Percentiles rank a stretch among this genome's conserved stretches.
Evolutionary conservation across 176 grass and related monocot genomes (phyloP).

Genomic region (Oropetium thomaeum): DNA sequence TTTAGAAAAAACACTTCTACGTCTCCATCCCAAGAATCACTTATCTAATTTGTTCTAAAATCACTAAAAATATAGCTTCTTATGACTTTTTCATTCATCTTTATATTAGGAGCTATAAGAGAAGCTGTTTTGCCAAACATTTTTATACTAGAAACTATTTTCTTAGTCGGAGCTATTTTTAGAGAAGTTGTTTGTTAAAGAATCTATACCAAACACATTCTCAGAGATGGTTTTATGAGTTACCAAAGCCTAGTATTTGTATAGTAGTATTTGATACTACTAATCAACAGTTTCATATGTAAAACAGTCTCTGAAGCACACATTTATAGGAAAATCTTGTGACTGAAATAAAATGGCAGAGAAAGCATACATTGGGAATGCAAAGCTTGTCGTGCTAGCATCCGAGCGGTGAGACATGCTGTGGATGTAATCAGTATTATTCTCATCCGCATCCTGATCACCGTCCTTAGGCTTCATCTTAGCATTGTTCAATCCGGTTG

Average conservation of each 20-base stretch:
- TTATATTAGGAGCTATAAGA: too few species aligned
- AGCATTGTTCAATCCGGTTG: background rate
- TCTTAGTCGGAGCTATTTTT: too few species aligned
- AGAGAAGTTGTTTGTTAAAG: too few species aligned
- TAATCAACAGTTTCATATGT: background rate
- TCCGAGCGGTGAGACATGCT: conserved; percentile 45
- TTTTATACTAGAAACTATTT: too few species aligned
- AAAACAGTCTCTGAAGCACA: background rate
- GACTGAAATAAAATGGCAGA: conserved; percentile 7
- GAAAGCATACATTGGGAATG: conserved; percentile 74
- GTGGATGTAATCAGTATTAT: background rate
- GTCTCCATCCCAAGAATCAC: too few species aligned
- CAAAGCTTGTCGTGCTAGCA: conserved; percentile 61
- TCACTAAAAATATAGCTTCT: too few species aligned
- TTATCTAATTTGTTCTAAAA: too few species aligned
- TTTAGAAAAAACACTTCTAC: too few species aligned
- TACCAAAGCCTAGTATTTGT: background rate
- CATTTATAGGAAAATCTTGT: background rate
- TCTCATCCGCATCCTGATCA: conserved; percentile 11
- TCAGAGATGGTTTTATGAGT: background rate
- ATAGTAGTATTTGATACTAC: background rate
- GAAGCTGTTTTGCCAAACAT: too few species aligned
- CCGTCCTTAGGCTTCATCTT: conserved; percentile 27
- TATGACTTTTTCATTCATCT: too few species aligned
- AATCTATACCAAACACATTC: too few species aligned